These are phyloP conservation scores for Keithomyces neogunnii DNA, from an alignment of 2,329 filamentous ascomycete genomes.

Conservation along the genomic window DNA sequence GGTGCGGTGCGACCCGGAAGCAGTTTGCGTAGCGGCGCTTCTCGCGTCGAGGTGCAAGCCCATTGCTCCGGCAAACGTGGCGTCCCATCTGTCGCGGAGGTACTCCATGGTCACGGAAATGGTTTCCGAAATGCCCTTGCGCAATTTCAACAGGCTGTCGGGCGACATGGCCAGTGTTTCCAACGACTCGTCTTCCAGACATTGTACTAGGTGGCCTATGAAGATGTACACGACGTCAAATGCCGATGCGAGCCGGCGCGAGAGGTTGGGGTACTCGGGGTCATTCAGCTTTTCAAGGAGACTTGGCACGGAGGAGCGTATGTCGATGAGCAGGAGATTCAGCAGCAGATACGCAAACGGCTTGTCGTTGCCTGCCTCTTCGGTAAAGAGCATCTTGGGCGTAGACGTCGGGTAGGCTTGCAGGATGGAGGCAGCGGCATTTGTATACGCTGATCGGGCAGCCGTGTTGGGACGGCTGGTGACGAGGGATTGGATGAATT, in stretches of 20 bases:
- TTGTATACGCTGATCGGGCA: slow-evolving; percentile 50
- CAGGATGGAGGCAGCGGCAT: slow-evolving; percentile 48
- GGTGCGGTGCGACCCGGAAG: slow-evolving; percentile 35
- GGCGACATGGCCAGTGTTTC: slow-evolving; percentile 40
- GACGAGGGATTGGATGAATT: slow-evolving; percentile 45
- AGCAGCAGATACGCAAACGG: slow-evolving; percentile 55
- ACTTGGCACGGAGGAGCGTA: slow-evolving; percentile 53
- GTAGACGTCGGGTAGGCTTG: slow-evolving; percentile 41
- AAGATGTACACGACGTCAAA: slow-evolving; percentile 57
- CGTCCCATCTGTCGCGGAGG: slow-evolving; percentile 62
- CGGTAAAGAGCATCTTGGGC: slow-evolving; percentile 43
- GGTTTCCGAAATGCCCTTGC: slow-evolving; percentile 53
- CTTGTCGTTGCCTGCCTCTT: slow-evolving; percentile 33
- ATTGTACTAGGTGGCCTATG: slow-evolving; percentile 47
- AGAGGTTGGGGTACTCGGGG: slow-evolving; percentile 39
- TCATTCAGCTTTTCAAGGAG: slow-evolving; percentile 51
- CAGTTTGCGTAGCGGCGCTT: slow-evolving; percentile 31
- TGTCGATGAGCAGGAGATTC: slow-evolving; percentile 57
- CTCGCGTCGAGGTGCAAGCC: slow-evolving; percentile 53
- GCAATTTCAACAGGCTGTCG: slow-evolving; percentile 52
- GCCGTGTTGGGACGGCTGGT: slow-evolving; percentile 44
- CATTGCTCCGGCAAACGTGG: slow-evolving; percentile 51
- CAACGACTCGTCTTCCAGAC: slow-evolving; percentile 38
- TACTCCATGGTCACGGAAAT: slow-evolving; percentile 56
- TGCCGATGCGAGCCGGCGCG: slow-evolving; percentile 48